A percentile compares a stretch with the other conserved stretches of the same genome.
These are phyloP conservation scores for Physcomitrium patens DNA, from an alignment of 225 moss, liverwort and hornwort genomes.

Conservation along the genomic window DNA sequence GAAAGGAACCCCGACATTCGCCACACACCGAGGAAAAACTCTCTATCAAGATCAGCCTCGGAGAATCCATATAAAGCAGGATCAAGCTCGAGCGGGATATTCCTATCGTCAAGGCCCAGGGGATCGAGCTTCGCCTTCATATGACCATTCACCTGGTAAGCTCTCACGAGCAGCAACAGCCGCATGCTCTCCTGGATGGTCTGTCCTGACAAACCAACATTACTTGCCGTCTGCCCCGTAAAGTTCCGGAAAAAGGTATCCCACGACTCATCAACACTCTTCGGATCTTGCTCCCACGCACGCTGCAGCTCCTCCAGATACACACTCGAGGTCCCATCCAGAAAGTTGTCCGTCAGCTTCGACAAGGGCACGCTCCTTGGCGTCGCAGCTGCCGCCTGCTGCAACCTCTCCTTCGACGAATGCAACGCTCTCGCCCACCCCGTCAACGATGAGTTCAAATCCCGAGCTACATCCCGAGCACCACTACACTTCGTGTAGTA, in stretches of 20 bases:
- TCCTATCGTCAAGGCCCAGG: constrained; percentile 61
- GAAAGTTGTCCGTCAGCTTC: constrained; percentile 87
- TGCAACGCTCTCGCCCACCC: constrained; percentile 49
- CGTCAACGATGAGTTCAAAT: constrained; percentile 31
- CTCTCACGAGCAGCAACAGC: constrained; percentile 76
- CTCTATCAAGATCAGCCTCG: constrained; percentile 76
- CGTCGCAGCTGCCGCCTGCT: constrained; percentile 45
- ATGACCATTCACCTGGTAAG: constrained; percentile 92
- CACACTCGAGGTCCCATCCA: constrained; percentile 91
- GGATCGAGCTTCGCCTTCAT: constrained; percentile 95
- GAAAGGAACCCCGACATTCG: constrained; percentile 91
- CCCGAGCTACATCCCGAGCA: background rate
- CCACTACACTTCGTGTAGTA: constrained; percentile 21
- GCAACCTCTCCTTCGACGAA: constrained; percentile 34
- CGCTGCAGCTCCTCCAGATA: constrained; percentile 94
- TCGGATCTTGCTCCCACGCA: constrained; percentile 89
- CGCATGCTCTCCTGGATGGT: constrained; percentile 90
- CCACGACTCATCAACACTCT: constrained; percentile 93
- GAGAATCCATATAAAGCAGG: constrained; percentile 80
- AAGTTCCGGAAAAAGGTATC: constrained; percentile 87
- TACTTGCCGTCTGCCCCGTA: constrained; percentile 59
- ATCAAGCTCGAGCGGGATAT: constrained; percentile 76
- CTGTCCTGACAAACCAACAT: constrained; percentile 47
- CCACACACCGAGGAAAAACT: constrained; percentile 87
- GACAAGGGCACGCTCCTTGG: constrained; percentile 81